phyloP scores from a whole-genome alignment of 306 rosid species.

The Coriaria nepalensis region DNA sequence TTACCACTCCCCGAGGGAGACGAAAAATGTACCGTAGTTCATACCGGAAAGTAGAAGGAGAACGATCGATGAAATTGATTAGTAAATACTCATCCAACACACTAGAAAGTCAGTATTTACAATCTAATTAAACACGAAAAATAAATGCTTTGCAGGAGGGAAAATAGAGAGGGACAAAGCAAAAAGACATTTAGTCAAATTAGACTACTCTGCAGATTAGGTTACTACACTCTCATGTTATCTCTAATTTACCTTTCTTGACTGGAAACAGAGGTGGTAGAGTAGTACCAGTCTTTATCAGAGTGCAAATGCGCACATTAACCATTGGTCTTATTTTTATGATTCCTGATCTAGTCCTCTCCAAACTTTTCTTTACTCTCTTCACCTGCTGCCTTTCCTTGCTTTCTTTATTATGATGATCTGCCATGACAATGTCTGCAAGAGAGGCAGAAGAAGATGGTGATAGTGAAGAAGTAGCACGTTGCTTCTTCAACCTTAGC shows the following conservation, averaged over 20 bases:
- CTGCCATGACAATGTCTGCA: slow-evolving; percentile 46
- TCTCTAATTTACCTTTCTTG: slow-evolving; percentile 70
- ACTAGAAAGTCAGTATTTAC: slow-evolving; percentile 69
- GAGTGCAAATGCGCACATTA: slow-evolving; percentile 89
- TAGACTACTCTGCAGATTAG: slow-evolving; percentile 17
- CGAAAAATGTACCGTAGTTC: too few species aligned
- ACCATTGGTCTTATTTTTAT: slow-evolving; percentile 88
- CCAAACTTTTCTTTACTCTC: slow-evolving; percentile 76
- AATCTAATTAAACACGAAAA: slow-evolving; percentile 49
- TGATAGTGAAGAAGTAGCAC: slow-evolving; percentile 61
- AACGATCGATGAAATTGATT: slow-evolving; percentile 11
- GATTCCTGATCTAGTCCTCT: slow-evolving; percentile 86
- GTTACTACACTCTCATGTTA: slow-evolving; percentile 23
- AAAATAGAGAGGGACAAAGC: slow-evolving; percentile 19
- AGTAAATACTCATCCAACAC: slow-evolving; percentile 24
- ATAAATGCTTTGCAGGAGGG: slow-evolving; percentile 34
- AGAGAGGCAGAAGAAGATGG: slow-evolving; percentile 75
- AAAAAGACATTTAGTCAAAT: slow-evolving; percentile 11
- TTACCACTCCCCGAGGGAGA: too few species aligned
- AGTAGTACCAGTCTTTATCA: slow-evolving; percentile 44
- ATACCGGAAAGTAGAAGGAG: slow-evolving; percentile 13
- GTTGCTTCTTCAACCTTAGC: slow-evolving; percentile 88
- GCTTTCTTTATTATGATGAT: slow-evolving; percentile 17
- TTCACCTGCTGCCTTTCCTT: slow-evolving; percentile 52
- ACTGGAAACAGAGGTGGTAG: slow-evolving; percentile 88